A percentile compares a stretch with the other conserved stretches of the same genome.
phyloP scores from a whole-genome alignment of 2,329 filamentous ascomycete species.

The Keithomyces neogunnii region DNA sequence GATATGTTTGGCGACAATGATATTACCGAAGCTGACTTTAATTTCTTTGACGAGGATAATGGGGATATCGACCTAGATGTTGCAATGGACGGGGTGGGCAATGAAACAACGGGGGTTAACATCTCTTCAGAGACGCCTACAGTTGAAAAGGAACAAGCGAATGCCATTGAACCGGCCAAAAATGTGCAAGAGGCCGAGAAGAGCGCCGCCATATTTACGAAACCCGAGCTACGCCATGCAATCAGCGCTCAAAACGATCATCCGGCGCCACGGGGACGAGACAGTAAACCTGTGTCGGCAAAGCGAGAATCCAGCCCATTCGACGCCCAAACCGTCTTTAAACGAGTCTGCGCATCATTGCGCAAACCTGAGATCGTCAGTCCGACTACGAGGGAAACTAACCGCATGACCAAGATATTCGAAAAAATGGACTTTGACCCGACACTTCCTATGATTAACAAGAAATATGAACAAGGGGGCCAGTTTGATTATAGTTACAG shows the following conservation, averaged over 20 bases:
- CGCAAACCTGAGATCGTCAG: slow-evolving; percentile 13
- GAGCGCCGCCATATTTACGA: slow-evolving; percentile 40
- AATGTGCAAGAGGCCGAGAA: slow-evolving; percentile 12
- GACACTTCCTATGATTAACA: slow-evolving; percentile 43
- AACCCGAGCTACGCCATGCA: slow-evolving; percentile 51
- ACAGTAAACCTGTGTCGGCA: slow-evolving; percentile 20
- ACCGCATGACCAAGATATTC: slow-evolving; percentile 39
- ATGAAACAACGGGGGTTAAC: slow-evolving; percentile 6
- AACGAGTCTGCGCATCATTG: slow-evolving; percentile 44
- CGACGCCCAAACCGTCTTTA: slow-evolving; percentile 49
- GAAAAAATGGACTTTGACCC: slow-evolving; percentile 47
- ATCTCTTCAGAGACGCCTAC: slow-evolving; percentile 1
- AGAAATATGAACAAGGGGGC: slow-evolving; percentile 50
- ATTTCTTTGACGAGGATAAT: slow-evolving; percentile 65
- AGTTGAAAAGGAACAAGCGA: slow-evolving; percentile 11
- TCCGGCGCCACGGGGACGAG: slow-evolving; percentile 19
- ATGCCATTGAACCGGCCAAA: slow-evolving; percentile 8
- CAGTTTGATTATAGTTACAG: slow-evolving; percentile 38
- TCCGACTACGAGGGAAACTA: slow-evolving; percentile 12
- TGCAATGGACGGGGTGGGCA: slow-evolving; percentile 14
- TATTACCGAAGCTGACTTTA: slow-evolving; percentile 77
- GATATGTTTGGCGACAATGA: slow-evolving; percentile 66
- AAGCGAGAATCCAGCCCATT: slow-evolving; percentile 51
- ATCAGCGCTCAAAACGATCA: slow-evolving; percentile 43
- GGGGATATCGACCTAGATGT: slow-evolving; percentile 30